phyloP scores from a whole-genome alignment of 2,329 filamentous ascomycete species.

The Penicillium sp. region DNA sequence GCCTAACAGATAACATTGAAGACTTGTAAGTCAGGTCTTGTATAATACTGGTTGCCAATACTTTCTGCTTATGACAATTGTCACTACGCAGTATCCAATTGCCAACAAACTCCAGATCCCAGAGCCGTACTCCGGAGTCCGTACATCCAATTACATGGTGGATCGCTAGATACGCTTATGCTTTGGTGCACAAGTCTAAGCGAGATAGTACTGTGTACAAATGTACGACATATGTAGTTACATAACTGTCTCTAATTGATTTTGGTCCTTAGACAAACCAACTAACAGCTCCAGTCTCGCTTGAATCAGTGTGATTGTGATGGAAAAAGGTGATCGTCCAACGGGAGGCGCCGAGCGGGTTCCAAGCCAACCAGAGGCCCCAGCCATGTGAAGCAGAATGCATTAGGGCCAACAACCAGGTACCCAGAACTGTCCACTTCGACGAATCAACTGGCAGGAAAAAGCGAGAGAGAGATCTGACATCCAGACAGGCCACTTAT shows the following conservation, averaged over 20 bases:
- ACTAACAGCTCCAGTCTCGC: conserved; percentile 1
- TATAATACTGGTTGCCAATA: too few relatives aligned
- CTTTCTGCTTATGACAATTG: too few relatives aligned
- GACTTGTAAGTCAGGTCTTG: neutral
- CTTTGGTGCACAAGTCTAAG: too few relatives aligned
- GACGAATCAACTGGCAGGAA: conserved; percentile 12
- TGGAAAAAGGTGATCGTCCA: conserved; percentile 14
- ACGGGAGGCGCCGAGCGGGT: conserved; percentile 24
- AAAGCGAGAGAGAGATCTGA: conserved; percentile 3
- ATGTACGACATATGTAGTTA: too few relatives aligned
- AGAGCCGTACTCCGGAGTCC: too few relatives aligned
- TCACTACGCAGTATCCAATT: too few relatives aligned
- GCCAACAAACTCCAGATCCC: too few relatives aligned
- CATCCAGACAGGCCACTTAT: conserved; percentile 12
- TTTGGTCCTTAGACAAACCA: too few relatives aligned
- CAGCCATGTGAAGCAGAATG: conserved; percentile 23
- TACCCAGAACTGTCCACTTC: neutral
- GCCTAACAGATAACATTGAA: neutral
- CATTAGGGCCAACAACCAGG: conserved; percentile 19
- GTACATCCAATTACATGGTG: too few relatives aligned
- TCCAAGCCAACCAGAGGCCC: conserved; percentile 19
- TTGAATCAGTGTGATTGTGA: conserved; percentile 28
- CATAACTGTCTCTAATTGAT: too few relatives aligned
- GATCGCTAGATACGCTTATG: too few relatives aligned
- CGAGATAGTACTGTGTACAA: too few relatives aligned